A percentile compares a stretch with the other conserved stretches of the same genome.
Evolutionary conservation across 2,329 filamentous ascomycete genomes (phyloP).

Genomic region (Xylariaceae sp.): DNA sequence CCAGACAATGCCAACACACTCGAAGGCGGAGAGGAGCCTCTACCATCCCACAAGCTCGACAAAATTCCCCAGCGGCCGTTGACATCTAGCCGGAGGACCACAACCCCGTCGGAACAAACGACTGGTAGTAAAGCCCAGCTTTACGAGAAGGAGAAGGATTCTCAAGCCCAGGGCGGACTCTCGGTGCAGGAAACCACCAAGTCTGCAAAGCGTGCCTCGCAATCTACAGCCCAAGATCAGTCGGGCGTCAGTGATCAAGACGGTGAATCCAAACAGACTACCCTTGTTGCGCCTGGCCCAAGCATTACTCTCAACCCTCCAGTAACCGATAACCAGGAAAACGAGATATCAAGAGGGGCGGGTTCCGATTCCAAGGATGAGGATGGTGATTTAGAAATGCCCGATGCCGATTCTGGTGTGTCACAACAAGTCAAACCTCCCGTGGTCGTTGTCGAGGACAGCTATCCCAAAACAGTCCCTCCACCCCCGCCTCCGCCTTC

Average conservation of each 20-base stretch:
- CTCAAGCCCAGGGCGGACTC: slow-evolving; percentile 38
- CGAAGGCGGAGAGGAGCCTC: slow-evolving; percentile 60
- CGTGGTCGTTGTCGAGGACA: slow-evolving; percentile 47
- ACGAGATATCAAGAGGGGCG: slow-evolving; percentile 43
- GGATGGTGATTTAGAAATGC: slow-evolving; percentile 72
- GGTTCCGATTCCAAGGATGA: slow-evolving; percentile 51
- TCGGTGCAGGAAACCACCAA: slow-evolving; percentile 45
- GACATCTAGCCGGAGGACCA: slow-evolving; percentile 61
- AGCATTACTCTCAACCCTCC: slow-evolving; percentile 53
- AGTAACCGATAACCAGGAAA: slow-evolving; percentile 43
- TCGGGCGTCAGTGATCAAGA: slow-evolving; percentile 50
- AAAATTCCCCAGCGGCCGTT: slow-evolving; percentile 61
- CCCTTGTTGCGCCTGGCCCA: slow-evolving; percentile 45
- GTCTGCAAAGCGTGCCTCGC: slow-evolving; percentile 54
- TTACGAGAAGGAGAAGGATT: slow-evolving; percentile 57
- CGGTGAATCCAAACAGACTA: slow-evolving; percentile 55
- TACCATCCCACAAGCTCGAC: slow-evolving; percentile 62
- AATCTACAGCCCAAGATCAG: slow-evolving; percentile 56
- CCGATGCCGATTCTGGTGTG: slow-evolving; percentile 62
- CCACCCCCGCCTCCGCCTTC: slow-evolving; percentile 57
- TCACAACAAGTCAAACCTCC: slow-evolving; percentile 49
- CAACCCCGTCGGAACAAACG: slow-evolving; percentile 59
- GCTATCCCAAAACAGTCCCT: slow-evolving; percentile 51
- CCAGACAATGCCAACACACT: slow-evolving; percentile 65
- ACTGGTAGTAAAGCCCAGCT: slow-evolving; percentile 50